These are phyloP conservation scores for Rhytidiadelphus loreus DNA, from an alignment of 225 moss, liverwort and hornwort genomes.

Conservation along the genomic window DNA sequence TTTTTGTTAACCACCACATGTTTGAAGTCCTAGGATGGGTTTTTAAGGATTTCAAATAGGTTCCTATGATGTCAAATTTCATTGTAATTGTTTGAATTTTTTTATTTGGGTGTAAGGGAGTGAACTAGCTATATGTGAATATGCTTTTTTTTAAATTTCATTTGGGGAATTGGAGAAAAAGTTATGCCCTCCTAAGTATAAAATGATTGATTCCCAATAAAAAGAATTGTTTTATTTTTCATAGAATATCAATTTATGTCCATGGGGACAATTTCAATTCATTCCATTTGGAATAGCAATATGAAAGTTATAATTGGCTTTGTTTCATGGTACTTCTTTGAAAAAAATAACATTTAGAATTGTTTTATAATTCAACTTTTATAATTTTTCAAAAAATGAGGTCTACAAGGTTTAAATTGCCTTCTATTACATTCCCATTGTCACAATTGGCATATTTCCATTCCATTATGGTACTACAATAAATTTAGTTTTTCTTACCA, in stretches of 20 bases:
- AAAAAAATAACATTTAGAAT: not conserved
- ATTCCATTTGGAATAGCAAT: not conserved
- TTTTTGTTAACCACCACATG: too few species aligned
- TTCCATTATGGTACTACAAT: not conserved
- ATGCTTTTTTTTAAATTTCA: not conserved
- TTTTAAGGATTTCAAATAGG: accelerated
- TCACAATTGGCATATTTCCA: not conserved
- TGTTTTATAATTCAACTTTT: too few species aligned
- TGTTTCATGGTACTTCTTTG: not conserved
- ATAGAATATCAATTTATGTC: not conserved
- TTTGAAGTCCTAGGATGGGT: too few species aligned
- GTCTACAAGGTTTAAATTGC: not conserved
- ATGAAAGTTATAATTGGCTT: not conserved
- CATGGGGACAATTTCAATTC: not conserved
- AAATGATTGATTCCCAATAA: accelerated
- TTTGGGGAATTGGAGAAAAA: not conserved
- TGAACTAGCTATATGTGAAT: not conserved
- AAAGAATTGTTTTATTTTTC: not conserved
- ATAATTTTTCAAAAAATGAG: not conserved
- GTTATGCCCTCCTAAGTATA: accelerated
- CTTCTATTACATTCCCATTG: not conserved
- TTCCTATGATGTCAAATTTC: not conserved
- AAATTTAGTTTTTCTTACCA: not conserved
- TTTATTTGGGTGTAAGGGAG: too few species aligned
- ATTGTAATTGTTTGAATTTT: not conserved